phyloP scores from a whole-genome alignment of 2,329 filamentous ascomycete genomes.

The Diaporthe ilicicola region DNA sequence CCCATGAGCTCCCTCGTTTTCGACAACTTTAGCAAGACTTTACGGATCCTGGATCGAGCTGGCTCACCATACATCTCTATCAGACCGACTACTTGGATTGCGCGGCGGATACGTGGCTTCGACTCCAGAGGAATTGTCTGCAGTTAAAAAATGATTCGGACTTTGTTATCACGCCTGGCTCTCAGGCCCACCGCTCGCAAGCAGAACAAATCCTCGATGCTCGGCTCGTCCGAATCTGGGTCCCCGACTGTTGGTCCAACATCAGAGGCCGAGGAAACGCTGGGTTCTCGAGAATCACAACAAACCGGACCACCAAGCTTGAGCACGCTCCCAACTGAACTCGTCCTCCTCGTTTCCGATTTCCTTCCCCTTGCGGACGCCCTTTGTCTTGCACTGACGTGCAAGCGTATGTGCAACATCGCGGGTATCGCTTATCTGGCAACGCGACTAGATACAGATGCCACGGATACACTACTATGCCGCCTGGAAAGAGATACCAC shows the following conservation, averaged over 20 bases:
- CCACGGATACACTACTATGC: conserved; percentile 30
- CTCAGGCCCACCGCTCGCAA: conserved; percentile 16
- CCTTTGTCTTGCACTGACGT: conserved; percentile 33
- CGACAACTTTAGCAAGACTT: not conserved
- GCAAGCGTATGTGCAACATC: conserved; percentile 28
- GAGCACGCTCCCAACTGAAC: not conserved
- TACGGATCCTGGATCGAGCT: not conserved
- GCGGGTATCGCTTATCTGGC: conserved; percentile 5
- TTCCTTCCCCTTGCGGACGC: conserved; percentile 24
- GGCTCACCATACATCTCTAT: not conserved
- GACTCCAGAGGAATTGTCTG: not conserved
- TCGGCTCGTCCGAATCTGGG: not conserved
- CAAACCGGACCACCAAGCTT: not conserved
- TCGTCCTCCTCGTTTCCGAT: conserved; percentile 30
- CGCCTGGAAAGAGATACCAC: conserved; percentile 30
- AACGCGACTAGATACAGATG: conserved; percentile 25
- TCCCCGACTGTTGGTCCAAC: not conserved
- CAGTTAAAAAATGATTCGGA: conserved; percentile 4
- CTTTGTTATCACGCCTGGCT: not conserved
- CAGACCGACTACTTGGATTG: not conserved
- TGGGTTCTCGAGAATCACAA: not conserved
- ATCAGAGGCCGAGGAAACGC: not conserved
- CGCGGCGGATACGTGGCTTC: not conserved
- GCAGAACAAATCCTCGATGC: conserved; percentile 1
- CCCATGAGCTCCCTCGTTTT: not conserved